Base-by-base conservation (phyloP, 2,329 filamentous ascomycete species). In the Cucurbitaria berberidis region DNA sequence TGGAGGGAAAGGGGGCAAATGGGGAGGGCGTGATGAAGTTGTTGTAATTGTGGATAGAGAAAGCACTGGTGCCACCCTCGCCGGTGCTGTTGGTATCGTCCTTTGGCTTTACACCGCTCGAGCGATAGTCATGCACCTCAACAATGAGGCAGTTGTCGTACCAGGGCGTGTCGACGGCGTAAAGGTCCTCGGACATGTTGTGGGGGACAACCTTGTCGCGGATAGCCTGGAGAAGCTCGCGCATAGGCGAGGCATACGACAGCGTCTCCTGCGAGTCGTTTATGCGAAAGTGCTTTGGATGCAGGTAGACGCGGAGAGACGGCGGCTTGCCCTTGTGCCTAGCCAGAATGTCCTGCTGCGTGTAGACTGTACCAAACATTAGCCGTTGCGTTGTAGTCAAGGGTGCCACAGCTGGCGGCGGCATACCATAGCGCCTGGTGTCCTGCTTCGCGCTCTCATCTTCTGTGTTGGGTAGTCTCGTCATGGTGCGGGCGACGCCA, bases 101-200 rank as follows among this genome's bases (percentile, higher is more conserved):
- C 84, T 86, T 69, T 9, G 79, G 72, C 60, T 91, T 62, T 82
- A 79, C 57, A 83, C 82, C 41, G 82, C 81, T 36, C 79, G 88
- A 86, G 67, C 89, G 90, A 78, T 96, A 90, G 72, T 98, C 91
- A 67, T 96, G 85, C n/a, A 98, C 81, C 74, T 96, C 89, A 30
- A 99, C 92, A 63, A 99, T 98, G 51, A 99, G 83, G 69, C 93
- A 96, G 27, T 85, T 81, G 74, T 98, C 93, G 72, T 98, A 99
- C 71, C 96, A 98, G 9, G 83, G 82, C 13, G 96, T 89, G 18
- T 86, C 86, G 16, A 82, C 81, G 42, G 86, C 82, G 24, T 87
- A 82, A 48, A 99, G 85, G 62, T 93, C 89, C 42, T 89, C 86
- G 10, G 98, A 78, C 71, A 98, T 86, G 64, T 97, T 92, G 74